Base-by-base conservation (phyloP, 2,329 filamentous ascomycete species). In the Alternaria longipes region DNA sequence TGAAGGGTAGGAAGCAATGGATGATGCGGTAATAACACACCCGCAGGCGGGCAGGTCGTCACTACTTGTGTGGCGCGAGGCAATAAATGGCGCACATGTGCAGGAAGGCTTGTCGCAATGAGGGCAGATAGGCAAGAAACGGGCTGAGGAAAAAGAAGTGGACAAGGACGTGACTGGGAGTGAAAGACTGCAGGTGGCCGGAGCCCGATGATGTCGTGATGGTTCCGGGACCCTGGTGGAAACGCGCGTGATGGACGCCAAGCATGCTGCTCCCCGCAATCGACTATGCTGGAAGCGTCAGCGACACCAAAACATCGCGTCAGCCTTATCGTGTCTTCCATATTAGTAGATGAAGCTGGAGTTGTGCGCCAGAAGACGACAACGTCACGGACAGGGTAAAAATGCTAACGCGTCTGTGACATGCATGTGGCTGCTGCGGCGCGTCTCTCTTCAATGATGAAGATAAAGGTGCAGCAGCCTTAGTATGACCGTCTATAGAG, bases 21-120 rank as follows among this genome's bases (percentile, higher is more conserved):
- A 63, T 70, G 67, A 69, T 63, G 65, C 64, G 63, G 63, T 65
- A 57, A 65, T 64, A 62, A 59, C 54, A 42, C 20, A 24, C 11
- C 28, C 18, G 57, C 34, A 32, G 52, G 54, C n/a, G 64, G 56
- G 50, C 56, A 56, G 45, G 47, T 50, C 45, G 54, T 54, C 50
- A 60, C 57, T 55, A 57, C 52, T 32, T n/a, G 24, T n/a, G 38
- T 47, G 46, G 52, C 54, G 42, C 44, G 7, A n/a, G 22, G 49
- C 45, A 20, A 56, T 20, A 28, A 26, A 30, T 24, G 47, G 30
- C 36, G 38, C 26, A 42, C 45, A 46, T 36, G 28, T 24, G 34
- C 22, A 51, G 4, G 24, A 32, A 12, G 56, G 16, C 11, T 11
- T 26, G 36, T n/a, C 16, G 38, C 38, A 32, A 34, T 22, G 22